Evolutionary conservation across 257 asterid species (phyloP).

Genomic region (Catharanthus roseus): DNA sequence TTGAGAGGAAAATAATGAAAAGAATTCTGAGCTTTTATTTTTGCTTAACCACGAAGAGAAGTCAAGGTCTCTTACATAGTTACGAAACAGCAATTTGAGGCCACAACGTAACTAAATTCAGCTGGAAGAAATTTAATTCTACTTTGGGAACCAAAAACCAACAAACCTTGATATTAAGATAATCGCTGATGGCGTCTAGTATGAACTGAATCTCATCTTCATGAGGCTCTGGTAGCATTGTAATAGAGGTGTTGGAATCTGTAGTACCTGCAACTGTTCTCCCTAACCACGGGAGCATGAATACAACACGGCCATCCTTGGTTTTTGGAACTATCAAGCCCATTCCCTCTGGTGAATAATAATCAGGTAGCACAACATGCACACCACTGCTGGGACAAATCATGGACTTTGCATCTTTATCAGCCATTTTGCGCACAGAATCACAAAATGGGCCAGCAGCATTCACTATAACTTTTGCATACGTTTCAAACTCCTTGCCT

Average conservation of each 20-base stretch:
- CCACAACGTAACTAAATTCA: neutral
- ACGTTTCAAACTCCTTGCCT: slow-evolving; percentile 91
- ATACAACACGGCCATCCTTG: slow-evolving; percentile 95
- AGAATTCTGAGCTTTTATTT: neutral
- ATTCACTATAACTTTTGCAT: slow-evolving; percentile 88
- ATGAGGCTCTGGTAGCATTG: slow-evolving; percentile 96
- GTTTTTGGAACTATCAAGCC: slow-evolving; percentile 99
- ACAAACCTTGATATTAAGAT: slow-evolving; percentile 88
- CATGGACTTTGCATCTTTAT: slow-evolving; percentile 72
- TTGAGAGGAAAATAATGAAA: neutral
- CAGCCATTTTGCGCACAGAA: slow-evolving; percentile 77
- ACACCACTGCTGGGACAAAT: slow-evolving; percentile 97
- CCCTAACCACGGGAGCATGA: slow-evolving; percentile 99
- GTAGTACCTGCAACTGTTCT: slow-evolving; percentile 98
- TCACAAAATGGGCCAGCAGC: slow-evolving; percentile 99
- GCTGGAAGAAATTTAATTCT: neutral
- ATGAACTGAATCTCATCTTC: slow-evolving; percentile 94
- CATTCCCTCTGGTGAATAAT: slow-evolving; percentile 98
- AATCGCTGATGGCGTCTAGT: slow-evolving; percentile 90
- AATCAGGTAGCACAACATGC: slow-evolving; percentile 94
- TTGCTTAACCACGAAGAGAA: neutral
- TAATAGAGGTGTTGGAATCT: slow-evolving; percentile 79
- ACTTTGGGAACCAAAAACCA: slow-evolving; percentile 1
- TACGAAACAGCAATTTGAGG: neutral
- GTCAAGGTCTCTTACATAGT: neutral